Evolutionary conservation across 208 protist genomes (phyloP).

Genomic region (Acanthamoeba healyi): DNA sequence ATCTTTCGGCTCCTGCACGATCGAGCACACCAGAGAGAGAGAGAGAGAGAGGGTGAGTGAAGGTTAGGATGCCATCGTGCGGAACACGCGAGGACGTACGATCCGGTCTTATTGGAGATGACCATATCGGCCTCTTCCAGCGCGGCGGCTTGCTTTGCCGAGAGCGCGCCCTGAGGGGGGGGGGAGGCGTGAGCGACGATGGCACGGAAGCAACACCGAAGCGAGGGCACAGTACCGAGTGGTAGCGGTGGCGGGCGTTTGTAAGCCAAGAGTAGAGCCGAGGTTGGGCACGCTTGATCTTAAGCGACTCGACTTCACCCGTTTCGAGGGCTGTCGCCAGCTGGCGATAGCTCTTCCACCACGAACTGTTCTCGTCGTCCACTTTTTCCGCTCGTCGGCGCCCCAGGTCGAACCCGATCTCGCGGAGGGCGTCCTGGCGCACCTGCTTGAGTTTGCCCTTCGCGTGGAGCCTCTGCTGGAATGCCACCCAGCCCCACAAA

Average conservation of each 20-base stretch:
- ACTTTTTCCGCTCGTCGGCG: too few relatives aligned
- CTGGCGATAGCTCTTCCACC: neutral
- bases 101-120: neutral
- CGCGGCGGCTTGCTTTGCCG: neutral
- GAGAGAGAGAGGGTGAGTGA: neutral
- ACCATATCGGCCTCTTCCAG: neutral
- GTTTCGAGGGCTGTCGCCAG: neutral
- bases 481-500: neutral
- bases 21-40: neutral
- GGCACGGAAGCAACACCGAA: neutral
- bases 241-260: neutral
- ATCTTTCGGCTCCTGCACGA: neutral
- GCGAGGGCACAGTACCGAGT: neutral
- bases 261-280: neutral
- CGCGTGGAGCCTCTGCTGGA: neutral
- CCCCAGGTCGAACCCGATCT: slow-evolving; percentile 5
- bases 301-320: neutral
- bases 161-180: neutral
- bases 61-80: too few relatives aligned
- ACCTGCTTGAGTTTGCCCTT: neutral
- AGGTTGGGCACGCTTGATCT: neutral
- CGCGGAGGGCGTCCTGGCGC: neutral
- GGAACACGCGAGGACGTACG: neutral
- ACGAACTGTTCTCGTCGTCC: neutral
- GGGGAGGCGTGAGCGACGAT: neutral